phyloP scores from a whole-genome alignment of 768 basidiomycete genomes.

The Porphyrellus cyaneotinctus region DNA sequence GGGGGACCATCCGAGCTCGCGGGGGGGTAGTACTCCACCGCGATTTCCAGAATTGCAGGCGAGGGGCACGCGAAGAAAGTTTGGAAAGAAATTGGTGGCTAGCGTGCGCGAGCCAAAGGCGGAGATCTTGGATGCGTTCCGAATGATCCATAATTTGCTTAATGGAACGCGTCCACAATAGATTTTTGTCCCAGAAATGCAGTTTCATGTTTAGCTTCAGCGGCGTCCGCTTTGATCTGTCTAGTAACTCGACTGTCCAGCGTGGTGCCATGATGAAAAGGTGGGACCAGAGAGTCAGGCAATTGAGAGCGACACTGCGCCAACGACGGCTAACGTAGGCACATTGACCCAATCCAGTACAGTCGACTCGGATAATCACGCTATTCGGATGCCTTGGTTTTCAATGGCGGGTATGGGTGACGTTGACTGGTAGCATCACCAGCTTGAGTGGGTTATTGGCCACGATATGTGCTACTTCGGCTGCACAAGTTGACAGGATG shows the following conservation, averaged over 20 bases:
- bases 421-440: slow-evolving; percentile 81
- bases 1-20: too few relatives aligned
- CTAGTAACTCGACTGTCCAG: not conserved
- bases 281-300: not conserved
- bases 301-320: not conserved
- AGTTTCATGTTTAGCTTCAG: not conserved
- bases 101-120: not conserved
- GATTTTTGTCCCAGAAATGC: not conserved
- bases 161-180: not conserved
- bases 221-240: not conserved
- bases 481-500: slow-evolving; percentile 32
- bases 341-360: not conserved
- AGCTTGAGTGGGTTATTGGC: slow-evolving; percentile 64
- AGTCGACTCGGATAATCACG: too few relatives aligned
- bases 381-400: slow-evolving; percentile 48
- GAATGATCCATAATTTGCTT: not conserved
- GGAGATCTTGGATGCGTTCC: not conserved
- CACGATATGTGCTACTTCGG: slow-evolving; percentile 82
- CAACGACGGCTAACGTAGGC: not conserved
- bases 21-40: too few relatives aligned
- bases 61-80: not conserved
- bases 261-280: not conserved
- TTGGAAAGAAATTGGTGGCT: not conserved
- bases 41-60: not conserved
- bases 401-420: slow-evolving; percentile 85